Percentiles rank a stretch among this genome's conserved stretches.
These are phyloP conservation scores for Phoma sp. DNA, from an alignment of 2,329 filamentous ascomycete genomes.

Conservation along the genomic window DNA sequence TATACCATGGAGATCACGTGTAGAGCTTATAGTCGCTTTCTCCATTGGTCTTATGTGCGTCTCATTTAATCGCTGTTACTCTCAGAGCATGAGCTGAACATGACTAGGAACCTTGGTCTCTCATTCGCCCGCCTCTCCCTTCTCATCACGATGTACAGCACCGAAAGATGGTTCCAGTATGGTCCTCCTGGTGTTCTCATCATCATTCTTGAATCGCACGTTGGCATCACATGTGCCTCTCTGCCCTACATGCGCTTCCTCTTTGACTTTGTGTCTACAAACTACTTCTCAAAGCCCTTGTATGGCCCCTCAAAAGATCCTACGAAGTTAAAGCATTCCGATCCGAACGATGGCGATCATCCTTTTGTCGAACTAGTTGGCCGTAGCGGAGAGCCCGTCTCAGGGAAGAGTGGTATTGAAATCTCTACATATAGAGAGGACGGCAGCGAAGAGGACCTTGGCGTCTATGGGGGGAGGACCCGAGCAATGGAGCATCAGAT, in stretches of 20 bases:
- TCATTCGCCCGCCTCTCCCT: constrained; percentile 15
- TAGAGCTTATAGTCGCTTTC: constrained; percentile 20
- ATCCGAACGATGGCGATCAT: neutral
- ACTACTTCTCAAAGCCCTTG: constrained; percentile 1
- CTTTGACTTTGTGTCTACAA: constrained; percentile 11
- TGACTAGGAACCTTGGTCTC: constrained; percentile 10
- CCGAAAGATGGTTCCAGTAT: constrained; percentile 14
- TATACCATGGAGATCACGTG: constrained; percentile 16
- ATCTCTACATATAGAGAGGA: constrained; percentile 7
- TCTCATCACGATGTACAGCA: constrained; percentile 17
- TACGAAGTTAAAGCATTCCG: constrained; percentile 4
- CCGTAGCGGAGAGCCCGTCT: neutral
- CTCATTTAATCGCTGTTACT: too few species aligned
- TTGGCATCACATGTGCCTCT: constrained; percentile 14
- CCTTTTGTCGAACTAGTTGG: constrained; percentile 7
- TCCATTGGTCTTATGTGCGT: constrained; percentile 21
- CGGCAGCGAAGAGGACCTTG: constrained; percentile 3
- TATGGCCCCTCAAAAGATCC: constrained; percentile 8
- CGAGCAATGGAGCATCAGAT: constrained; percentile 10
- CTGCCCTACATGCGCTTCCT: constrained; percentile 16
- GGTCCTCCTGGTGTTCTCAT: constrained; percentile 15
- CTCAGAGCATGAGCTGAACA: neutral
- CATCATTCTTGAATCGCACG: constrained; percentile 16
- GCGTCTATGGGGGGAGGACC: neutral
- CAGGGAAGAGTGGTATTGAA: constrained; percentile 9